Base-by-base conservation (phyloP, 768 basidiomycete genomes). In the Rubroboletus pulcherrimus region DNA sequence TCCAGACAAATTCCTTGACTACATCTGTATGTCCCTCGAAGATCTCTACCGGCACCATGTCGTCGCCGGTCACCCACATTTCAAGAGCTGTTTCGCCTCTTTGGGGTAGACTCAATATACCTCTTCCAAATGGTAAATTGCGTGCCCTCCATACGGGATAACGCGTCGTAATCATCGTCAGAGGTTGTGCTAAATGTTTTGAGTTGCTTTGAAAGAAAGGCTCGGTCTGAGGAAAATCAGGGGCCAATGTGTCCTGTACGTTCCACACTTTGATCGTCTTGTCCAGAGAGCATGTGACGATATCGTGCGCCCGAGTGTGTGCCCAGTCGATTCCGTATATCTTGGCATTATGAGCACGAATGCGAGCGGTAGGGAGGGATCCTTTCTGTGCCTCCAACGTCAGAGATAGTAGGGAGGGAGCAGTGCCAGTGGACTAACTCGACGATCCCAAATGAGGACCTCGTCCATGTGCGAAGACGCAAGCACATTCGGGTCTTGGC, bases 281-380 rank as follows among this genome's bases (percentile, higher is more conserved):
- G 76, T 98, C 96, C 0, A 98, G 78, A 0, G 94, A 95, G 66
- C 97, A 99, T 1, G 96, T 98, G 9, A 96, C 85, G 35, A 99
- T 79, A 67, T 94, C 88, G 63, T 87, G 80, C n/a, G 78, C 74
- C 40, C 77, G 73, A 17, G 79, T 75, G 49, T 92, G 86, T 7
- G 92, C 87, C 95, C 96, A 99, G 71, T 98, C 96, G 51, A 99
- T 93, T 2, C 97, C 97, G 59, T 99, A 98, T 43, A 98, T 97
- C 72, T 94, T 93, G 34, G 91, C 84, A n/a, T 75, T 77, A 65
- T 98, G 95, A 0, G 92, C 95, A 30, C 78, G 76, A 54, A 98
- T 87, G 6, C 79, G 79, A 11, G 83, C 78, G 6, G 91, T 73
- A 2, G 92, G 91, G 8, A 94, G 78, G 6, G 90, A 93, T 8